Evolutionary conservation across 2,329 filamentous ascomycete species (phyloP).

Genomic region (Botrytis byssoidea): DNA sequence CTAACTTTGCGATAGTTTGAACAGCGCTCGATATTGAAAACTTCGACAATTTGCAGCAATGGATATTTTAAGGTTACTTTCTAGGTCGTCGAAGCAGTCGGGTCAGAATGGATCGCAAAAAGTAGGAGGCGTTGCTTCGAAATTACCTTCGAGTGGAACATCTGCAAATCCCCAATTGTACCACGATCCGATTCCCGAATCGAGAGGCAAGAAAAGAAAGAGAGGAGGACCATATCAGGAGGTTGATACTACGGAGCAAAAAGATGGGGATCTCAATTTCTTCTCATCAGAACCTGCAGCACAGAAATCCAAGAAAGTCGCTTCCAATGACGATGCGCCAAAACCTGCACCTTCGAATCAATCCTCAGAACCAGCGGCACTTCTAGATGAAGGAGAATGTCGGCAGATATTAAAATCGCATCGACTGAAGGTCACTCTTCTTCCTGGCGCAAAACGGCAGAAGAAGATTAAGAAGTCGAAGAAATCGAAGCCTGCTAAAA

Average conservation of each 20-base stretch:
- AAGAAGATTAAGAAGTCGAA: conserved; percentile 48
- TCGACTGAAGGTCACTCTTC: conserved; percentile 77
- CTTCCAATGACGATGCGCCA: conserved; percentile 24
- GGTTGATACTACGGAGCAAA: conserved; percentile 40
- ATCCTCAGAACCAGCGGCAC: conserved; percentile 24
- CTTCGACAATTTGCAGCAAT: conserved; percentile 27
- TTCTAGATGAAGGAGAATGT: conserved; percentile 67
- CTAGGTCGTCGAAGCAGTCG: conserved; percentile 62
- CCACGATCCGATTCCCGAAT: conserved; percentile 51
- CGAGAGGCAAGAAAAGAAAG: conserved; percentile 56
- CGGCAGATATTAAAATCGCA: conserved; percentile 74
- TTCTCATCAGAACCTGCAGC: conserved; percentile 50
- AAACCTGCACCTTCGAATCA: conserved; percentile 15
- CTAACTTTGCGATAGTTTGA: background rate
- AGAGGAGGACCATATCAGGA: conserved; percentile 42
- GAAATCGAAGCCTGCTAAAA: conserved; percentile 54
- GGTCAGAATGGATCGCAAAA: conserved; percentile 39
- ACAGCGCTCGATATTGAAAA: background rate
- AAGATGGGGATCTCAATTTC: conserved; percentile 49
- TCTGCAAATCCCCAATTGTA: conserved; percentile 68
- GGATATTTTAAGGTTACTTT: conserved; percentile 71
- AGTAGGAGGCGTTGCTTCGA: conserved; percentile 40
- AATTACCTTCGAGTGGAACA: conserved; percentile 64
- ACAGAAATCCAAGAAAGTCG: conserved; percentile 30
- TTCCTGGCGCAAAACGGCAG: conserved; percentile 52